Base-by-base conservation (phyloP, 495 filamentous ascomycete genomes). In the Aspergillus sclerotioniger region DNA sequence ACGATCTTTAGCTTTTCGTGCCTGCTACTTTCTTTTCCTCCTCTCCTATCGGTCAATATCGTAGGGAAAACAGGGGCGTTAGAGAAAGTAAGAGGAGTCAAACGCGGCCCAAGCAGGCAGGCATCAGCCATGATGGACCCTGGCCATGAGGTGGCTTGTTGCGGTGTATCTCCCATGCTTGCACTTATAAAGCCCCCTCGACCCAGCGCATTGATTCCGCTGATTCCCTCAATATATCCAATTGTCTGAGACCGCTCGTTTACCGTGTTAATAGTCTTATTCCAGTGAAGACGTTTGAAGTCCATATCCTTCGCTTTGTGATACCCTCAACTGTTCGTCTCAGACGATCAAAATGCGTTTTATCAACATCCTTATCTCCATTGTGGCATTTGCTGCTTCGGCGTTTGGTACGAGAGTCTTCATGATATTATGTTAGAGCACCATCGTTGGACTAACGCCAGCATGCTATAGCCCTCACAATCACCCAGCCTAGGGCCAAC, bases 351-450 rank as follows among this genome's bases (percentile, higher is more conserved):
- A 16, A 55, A 70, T 70, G 65, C 67, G 62, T 51, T 63, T 61
- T 53, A 57, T 56, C 50, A 54, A 55, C 48, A 41, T 63, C 50
- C 25, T 63, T 47, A 45, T 61, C 37, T 45, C 66, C 20, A 15
- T 71, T 31, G 41, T 62, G 32, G 58, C 62, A 47, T 68, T 67
- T 53, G 66, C 61, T 29, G 59, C 59, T 44, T 67, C 63, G 51
- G 43, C 60, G n/a, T 28, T 66, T 15, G 59, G 66, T 69, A 51
- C 19, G 37, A 41, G 60, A n/a, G 45, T n/a, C 12, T 45, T 28
- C 0, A 32, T 1, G 16, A 13, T 7, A 9, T 66, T 51, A 2
- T 68, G 59, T 47, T 61, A 54, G 32, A 59, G 39, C 44, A 56
- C 59, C 61, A 51, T 39, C 57, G 0, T 65, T 58, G 20, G 67